Base-by-base conservation (phyloP, 1,284 basidiomycete species). In the Phlebopus sp. region DNA sequence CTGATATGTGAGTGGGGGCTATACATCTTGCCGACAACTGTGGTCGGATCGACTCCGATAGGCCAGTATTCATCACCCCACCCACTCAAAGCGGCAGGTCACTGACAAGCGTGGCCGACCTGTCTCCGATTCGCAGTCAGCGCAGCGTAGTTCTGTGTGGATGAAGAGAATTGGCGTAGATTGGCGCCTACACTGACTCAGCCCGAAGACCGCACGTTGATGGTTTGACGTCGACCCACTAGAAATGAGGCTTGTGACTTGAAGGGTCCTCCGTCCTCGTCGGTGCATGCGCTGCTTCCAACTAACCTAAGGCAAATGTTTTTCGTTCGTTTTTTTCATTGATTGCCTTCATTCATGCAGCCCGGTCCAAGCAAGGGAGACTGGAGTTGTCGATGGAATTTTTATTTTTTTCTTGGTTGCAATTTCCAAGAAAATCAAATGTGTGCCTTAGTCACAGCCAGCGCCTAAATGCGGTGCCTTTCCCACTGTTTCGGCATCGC, bases 401-500 rank as follows among this genome's bases (percentile, higher is more conserved):
- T 32, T 40, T 10, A 1, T 15, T 17, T 41, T 32, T 40, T 10
- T 37, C 6, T 32, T 10, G 21, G 30, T 10, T 3, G n/a, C 29
- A 36, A 50, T 44, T 25, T 8, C 8, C 2, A 2, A 37, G 1
- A 11, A 13, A 42, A 47, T 19, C 25, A 5, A 15, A 11, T 29
- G 17, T 39, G 38, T 39, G 25, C 13, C 47, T 44, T 45, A 5
- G 46, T 32, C 23, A 23, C n/a, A 29, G 23, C 35, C 9, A n/a
- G 21, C 27, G 23, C 39, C 8, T 51, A 23, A 29, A 47, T 51
- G 55, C 51, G 27, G 55, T 66, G 55, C 45, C 5, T 50, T 51
- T 52, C 49, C 56, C 51, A 46, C 46, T 36, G 17, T 27, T 43
- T 46, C 52, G 53, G 61, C 41, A 61, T 62, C 49, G 41, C 52